Evolutionary conservation across 2,329 filamentous ascomycete genomes (phyloP), one percentile per base, ranked within the genome.

Genomic region (Colletotrichum tanaceti): DNA sequence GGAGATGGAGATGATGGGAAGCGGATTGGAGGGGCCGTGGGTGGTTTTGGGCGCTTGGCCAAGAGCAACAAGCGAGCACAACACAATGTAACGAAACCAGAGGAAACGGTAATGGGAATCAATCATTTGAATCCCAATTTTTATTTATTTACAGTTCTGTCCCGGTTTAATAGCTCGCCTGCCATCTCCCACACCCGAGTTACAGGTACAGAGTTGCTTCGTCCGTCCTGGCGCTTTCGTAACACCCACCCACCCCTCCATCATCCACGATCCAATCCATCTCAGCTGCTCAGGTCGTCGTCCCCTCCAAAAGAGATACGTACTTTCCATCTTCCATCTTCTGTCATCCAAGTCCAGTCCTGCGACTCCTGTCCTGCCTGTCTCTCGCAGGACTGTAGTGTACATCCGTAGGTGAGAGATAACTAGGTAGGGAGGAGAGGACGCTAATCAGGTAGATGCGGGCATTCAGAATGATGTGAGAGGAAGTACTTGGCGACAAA

Each of bases 141-240:
- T 9, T 10, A n/a, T n/a, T n/a, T n/a, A n/a, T 32, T 9, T 32
- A 32, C 28, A 9, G 28, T 9, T 32, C 28, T 32, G 7, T 9
- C 28, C 28, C 28, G 28, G 28, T 32, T 41, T 57, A 44, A 44
- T 50, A 57, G 64, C 64, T 66, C 35, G 60, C 60, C 65, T 68
- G 65, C 53, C 65, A 64, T 67, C 52, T 64, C 24, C 24, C 65
- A 67, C 46, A 52, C 53, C 28, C 60, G 44, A 64, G 65, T 67
- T 67, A 64, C 60, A 64, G 65, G 64, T 67, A 64, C 60, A 67
- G 60, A 67, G 46, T 65, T 65, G 60, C 63, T 62, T 66, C 63
- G 58, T 55, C 58, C 50, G 58, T 49, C 32, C 53, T 39, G 41
- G 54, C 46, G 54, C 60, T 64, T 59, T 68, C 61, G 65, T 59